Conservation (phyloP, 2,329 filamentous ascomycete genomes). For the Ilyonectria sp. region DNA sequence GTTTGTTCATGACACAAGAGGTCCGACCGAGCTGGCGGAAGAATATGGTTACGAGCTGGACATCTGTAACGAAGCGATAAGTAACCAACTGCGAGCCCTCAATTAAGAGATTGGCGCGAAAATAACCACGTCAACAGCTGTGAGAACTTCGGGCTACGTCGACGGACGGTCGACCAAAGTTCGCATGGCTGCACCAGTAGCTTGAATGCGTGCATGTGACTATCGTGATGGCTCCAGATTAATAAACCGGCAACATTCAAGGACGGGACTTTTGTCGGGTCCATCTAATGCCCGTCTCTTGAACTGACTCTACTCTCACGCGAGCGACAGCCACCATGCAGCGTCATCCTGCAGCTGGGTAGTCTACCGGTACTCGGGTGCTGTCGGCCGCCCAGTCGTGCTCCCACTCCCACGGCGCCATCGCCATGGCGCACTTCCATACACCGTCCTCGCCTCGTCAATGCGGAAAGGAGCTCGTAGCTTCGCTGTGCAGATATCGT, state of each 20-base stretch:
- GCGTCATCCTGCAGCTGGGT: constrained; percentile 23
- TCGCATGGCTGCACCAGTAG: neutral
- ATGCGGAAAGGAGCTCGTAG: neutral
- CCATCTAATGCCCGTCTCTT: constrained; percentile 15
- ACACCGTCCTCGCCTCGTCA: neutral
- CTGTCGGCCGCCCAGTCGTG: neutral
- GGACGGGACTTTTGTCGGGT: constrained; percentile 32
- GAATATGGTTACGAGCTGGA: too few relatives aligned
- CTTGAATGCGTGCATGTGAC: constrained; percentile 15
- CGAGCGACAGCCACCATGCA: constrained; percentile 24
- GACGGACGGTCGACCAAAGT: neutral
- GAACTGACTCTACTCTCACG: neutral
- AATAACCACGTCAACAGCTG: neutral
- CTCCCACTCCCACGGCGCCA: neutral
- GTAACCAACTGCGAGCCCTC: too few relatives aligned
- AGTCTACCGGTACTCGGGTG: neutral
- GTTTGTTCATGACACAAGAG: neutral
- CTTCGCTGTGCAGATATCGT: neutral
- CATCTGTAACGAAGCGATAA: too few relatives aligned
- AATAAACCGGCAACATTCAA: neutral
- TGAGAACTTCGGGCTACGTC: neutral
- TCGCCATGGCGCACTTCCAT: neutral
- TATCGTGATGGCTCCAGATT: constrained; percentile 6
- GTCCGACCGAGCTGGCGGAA: too few relatives aligned
- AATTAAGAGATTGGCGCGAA: too few relatives aligned